Base-by-base conservation (phyloP, 805 yeast species). In the Ogataea trehalophila region DNA sequence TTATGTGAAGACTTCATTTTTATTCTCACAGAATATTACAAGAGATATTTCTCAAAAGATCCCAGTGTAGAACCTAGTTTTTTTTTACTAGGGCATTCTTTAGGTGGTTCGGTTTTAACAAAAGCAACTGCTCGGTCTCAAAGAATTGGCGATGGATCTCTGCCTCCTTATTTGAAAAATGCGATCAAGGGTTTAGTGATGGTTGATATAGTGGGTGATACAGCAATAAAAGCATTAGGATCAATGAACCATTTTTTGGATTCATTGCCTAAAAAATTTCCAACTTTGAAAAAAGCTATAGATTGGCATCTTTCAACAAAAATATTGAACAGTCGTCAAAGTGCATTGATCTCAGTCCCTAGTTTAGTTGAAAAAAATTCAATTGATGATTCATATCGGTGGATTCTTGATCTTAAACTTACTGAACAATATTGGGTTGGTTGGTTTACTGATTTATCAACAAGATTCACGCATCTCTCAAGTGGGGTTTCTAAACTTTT, bases 131-230 rank as follows among this genome's bases (percentile, higher is more conserved):
- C 61, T 11, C 52, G 58, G 18, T 42, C 40, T 8, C 47, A 47
- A 44, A 34, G 52, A n/a, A 4, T 39, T 39, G 33, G 13, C 26
- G 18, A 26, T 6, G 31, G 11, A 26, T 26, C 31, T 11, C n/a
- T 39, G 26, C 16, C 41, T 23, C 33, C 33, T 2, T 36, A 33
- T 62, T 17, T 60, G 41, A 37, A 57, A 56, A 33, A 44, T 5
- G 53, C 58, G 17, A 61, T 87, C 2, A 72, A 76, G 34, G 99
- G 98, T 0, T 66, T 94, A 3, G 76, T 79, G 0, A 81, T 91
- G 73, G 67, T 94, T 16, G 99, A 94, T 65, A 94, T 94, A 2
- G 97, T 94, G 1, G 99, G 94, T 61, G 98, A 91, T 49, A 84
- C 94, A 0, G 97, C 98, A 0, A 73, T 85, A 2, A 74, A 76